Evolutionary conservation across 306 rosid species (phyloP).

Genomic region (Cucurbita pepo): DNA sequence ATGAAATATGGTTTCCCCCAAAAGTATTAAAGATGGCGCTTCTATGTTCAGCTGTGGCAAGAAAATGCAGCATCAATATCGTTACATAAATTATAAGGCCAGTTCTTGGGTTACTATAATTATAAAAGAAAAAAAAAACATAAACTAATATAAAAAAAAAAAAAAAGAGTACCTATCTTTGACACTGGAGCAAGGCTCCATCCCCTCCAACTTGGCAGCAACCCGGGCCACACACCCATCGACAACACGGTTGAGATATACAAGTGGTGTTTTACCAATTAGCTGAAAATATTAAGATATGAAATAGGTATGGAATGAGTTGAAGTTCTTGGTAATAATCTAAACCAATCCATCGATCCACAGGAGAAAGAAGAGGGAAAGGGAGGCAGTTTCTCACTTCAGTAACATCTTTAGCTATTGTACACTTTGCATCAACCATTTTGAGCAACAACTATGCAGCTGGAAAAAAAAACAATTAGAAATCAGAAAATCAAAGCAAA

Average conservation of each 20-base stretch:
- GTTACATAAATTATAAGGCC: not conserved
- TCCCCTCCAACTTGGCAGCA: constrained; percentile 90
- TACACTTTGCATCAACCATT: constrained; percentile 58
- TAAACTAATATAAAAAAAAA: not conserved
- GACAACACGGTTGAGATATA: constrained; percentile 64
- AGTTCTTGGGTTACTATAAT: not conserved
- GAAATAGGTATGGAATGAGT: not conserved
- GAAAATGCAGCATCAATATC: not conserved
- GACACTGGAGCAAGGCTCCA: constrained; percentile 97
- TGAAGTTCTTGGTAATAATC: not conserved
- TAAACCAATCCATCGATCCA: not conserved
- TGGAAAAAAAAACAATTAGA: constrained; percentile 1
- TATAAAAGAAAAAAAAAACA: not conserved
- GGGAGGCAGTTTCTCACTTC: constrained; percentile 34
- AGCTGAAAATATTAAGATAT: constrained; percentile 26
- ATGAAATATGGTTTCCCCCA: not conserved
- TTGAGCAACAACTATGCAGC: constrained; percentile 21
- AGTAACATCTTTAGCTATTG: constrained; percentile 68
- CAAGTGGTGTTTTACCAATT: constrained; percentile 71
- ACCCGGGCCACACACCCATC: constrained; percentile 60
- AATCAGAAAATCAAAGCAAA: not conserved
- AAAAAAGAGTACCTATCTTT: constrained; percentile 57
- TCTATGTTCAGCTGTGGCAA: not conserved
- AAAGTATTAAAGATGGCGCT: no score
- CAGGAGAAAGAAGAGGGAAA: not conserved